Base-by-base conservation (phyloP, 768 basidiomycete genomes). In the Xerocomellus intermedius region DNA sequence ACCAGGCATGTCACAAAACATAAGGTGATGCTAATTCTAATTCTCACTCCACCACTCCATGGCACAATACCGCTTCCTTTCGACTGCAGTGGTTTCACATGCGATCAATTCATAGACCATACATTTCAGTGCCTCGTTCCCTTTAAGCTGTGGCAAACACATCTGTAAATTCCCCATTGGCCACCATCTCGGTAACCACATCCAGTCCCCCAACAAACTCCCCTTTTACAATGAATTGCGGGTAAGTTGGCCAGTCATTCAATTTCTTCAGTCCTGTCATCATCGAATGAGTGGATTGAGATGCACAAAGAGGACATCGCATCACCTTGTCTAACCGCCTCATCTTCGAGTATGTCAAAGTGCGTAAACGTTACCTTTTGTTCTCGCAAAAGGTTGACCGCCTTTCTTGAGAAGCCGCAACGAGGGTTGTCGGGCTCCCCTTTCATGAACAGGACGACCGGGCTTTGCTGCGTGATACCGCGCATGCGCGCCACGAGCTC, bases 161-260 rank as follows among this genome's bases (percentile, higher is more conserved):
- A 46, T 89, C 83, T 50, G 76, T 69, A 54, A 95, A 81, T 73
- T 97, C 94, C 21, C 87, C 92, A 55, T 67, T 86, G 32, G 87
- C 82, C 14, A 81, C 82, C 89, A 95, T 89, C 74, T 98, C 96
- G 69, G 84, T 82, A 22, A 95, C 82, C 48, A 98, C 86, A 68
- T 99, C 96, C 48, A 98, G 73, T 5, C 96, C 96, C n/a, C 96
- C 96, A 16, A 97, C 85, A 17, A 99, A 79, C 69, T 98, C 93
- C 6, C 97, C 95, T 3, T 91, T 84, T 48, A 94, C 77, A 59
- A 94, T 88, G 21, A 96, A 76, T 67, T 93, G 91, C 4, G 91
- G 90, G 75, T 82, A 92, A 4, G 90, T 96, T 0, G 93, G 93
- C 93, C 93, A 95, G 56, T 94, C 81, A 65, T 95, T 95, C 56